Evolutionary conservation across 2,329 filamentous ascomycete genomes (phyloP), one percentile per base, ranked within the genome.

Genomic region (Stenocarpella maydis): DNA sequence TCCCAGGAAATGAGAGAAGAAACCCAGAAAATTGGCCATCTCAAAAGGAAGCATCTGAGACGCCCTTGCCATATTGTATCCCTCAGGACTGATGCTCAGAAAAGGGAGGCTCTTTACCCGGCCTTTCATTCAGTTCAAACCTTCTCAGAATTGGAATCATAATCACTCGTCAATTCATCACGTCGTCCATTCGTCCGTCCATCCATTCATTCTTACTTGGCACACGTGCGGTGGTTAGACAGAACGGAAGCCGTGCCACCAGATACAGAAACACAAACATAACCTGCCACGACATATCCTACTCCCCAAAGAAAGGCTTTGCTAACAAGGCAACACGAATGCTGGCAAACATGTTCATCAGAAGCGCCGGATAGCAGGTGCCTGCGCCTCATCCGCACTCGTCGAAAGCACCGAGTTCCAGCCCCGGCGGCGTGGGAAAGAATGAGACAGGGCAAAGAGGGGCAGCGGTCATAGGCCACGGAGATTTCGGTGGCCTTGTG

Each of bases 161-260:
- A n/a, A 10, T 61, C 41, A 17, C 28, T 61, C 55, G 37, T 63
- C 43, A 47, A 7, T 26, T 63, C 58, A 24, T 63, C 26, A 24
- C 58, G 37, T 63, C 41, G 14, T 63, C 58, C 41, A 28, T 34
- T 34, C 31, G 9, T 4, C 9, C 31, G 4, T 34, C 31, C 4
- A 34, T 34, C 5, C 34, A 37, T 9, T 37, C 34, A 37, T 37
- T 37, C 6, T 9, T 9, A 9, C 34, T 37, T 37, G 34, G 9
- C 34, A 5, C 34, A 37, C 12, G 34, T 37, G 34, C 6, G 34
- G 34, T 37, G 10, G 58, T 63, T 43, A 28, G 58, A 63, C 58
- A 49, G n/a, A 26, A 17, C 28, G 41, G 43, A 49, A 49, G 58
- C 58, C 24, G 58, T 63, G n/a, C 43, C 43, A 37, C 58, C 58